Percentiles rank a stretch among this genome's conserved stretches.
Evolutionary conservation across 139 green algal genomes (phyloP).

Genomic region (Auxenochlorella pyrenoidosa): DNA sequence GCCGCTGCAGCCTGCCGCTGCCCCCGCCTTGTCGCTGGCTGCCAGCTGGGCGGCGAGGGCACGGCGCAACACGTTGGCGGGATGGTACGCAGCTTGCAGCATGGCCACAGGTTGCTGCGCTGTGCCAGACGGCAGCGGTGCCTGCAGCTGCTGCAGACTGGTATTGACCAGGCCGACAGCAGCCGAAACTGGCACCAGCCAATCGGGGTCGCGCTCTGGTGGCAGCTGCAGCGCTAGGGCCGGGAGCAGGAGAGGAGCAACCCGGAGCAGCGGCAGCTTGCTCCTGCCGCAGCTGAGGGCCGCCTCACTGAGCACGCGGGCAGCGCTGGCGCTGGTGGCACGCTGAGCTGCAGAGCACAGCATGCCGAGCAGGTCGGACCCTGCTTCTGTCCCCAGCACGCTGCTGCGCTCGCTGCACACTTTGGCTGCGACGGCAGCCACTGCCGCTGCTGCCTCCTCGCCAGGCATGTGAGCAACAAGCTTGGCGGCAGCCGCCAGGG

Average conservation of each 20-base stretch:
- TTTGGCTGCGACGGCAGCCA: neutral
- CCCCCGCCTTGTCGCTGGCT: neutral
- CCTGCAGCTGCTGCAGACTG: slow-evolving; percentile 5
- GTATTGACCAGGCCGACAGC: neutral
- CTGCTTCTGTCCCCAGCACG: neutral
- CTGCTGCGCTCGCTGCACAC: neutral
- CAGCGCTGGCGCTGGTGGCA: neutral
- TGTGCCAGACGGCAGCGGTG: neutral
- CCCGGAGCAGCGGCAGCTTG: neutral
- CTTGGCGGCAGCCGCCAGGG: slow-evolving; percentile 1
- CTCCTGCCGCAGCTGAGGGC: neutral
- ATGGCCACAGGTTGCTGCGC: neutral
- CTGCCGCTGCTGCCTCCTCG: neutral
- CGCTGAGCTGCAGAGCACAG: slow-evolving; percentile 28
- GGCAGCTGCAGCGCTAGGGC: neutral
- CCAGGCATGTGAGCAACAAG: slow-evolving; percentile 10
- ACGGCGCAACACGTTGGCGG: slow-evolving; percentile 13
- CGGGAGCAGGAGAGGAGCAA: slow-evolving; percentile 16
- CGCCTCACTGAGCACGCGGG: neutral
- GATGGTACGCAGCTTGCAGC: slow-evolving; percentile 6
- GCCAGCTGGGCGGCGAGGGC: slow-evolving; percentile 14
- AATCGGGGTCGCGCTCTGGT: neutral
- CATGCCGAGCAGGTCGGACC: neutral
- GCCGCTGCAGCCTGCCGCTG: neutral
- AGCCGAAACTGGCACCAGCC: neutral